These are phyloP conservation scores for Geosmithia morbida DNA, from an alignment of 2,329 filamentous ascomycete species.

Conservation along the genomic window DNA sequence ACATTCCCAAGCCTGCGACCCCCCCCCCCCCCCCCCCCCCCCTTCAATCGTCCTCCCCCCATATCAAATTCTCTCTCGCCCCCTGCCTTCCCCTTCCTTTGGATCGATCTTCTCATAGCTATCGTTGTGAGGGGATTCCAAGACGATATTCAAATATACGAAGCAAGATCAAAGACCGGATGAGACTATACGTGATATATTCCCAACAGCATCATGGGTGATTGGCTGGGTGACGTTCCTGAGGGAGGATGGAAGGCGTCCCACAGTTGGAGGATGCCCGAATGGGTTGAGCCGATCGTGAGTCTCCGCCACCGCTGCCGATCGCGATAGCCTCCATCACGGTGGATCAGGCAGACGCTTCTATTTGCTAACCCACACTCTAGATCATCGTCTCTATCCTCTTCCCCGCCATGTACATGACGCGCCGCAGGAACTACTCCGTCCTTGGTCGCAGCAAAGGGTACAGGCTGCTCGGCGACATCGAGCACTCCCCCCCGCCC, in stretches of 20 bases:
- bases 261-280: constrained; percentile 14
- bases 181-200: background rate
- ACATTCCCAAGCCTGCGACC: too few relatives aligned
- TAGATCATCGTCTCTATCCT: constrained; percentile 22
- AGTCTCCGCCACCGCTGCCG: constrained; percentile 2
- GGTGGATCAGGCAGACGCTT: too few relatives aligned
- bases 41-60: too few relatives aligned
- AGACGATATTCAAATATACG: too few relatives aligned
- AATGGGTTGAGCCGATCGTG: constrained; percentile 18
- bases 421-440: constrained; percentile 18
- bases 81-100: too few relatives aligned
- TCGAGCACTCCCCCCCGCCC: constrained; percentile 7
- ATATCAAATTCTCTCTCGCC: too few relatives aligned
- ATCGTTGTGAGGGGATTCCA: too few relatives aligned
- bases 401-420: constrained; percentile 20
- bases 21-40: too few relatives aligned
- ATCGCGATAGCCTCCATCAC: background rate
- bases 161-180: background rate
- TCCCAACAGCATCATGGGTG: background rate
- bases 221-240: constrained; percentile 6
- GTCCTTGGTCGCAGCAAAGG: constrained; percentile 6
- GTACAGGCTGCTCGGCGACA: constrained; percentile 10
- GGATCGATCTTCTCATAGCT: too few relatives aligned
- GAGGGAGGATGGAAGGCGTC: constrained; percentile 10
- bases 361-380: background rate